phyloP scores from a whole-genome alignment of 2,329 filamentous ascomycete genomes.

The Tolypocladium nubicola region DNA sequence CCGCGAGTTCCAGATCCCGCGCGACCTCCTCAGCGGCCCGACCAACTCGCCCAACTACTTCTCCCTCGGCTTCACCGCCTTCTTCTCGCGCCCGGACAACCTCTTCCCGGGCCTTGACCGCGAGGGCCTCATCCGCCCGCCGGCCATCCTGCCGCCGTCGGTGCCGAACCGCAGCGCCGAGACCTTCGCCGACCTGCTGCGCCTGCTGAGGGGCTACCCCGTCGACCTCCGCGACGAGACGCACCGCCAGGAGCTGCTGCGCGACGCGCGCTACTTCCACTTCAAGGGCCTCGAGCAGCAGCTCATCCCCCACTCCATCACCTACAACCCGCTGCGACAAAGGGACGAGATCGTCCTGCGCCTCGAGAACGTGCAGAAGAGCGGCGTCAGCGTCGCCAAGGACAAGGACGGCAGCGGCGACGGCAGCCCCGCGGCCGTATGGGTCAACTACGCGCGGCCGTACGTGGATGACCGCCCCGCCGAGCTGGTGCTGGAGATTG shows the following conservation, averaged over 20 bases:
- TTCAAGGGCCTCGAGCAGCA: slow-evolving; percentile 85
- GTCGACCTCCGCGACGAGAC: slow-evolving; percentile 64
- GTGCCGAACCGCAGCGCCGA: slow-evolving; percentile 77
- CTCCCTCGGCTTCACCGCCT: slow-evolving; percentile 77
- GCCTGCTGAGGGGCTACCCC: slow-evolving; percentile 74
- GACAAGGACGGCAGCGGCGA: slow-evolving; percentile 23
- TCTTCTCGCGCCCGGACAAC: slow-evolving; percentile 71
- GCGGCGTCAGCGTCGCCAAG: slow-evolving; percentile 58
- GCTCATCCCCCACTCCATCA: slow-evolving; percentile 66
- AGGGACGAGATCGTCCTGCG: slow-evolving; percentile 69
- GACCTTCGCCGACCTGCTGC: slow-evolving; percentile 72
- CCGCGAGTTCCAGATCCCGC: slow-evolving; percentile 78
- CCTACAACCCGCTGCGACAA: slow-evolving; percentile 59
- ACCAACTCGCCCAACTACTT: slow-evolving; percentile 97
- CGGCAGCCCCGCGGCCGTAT: slow-evolving; percentile 27
- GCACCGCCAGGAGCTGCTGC: slow-evolving; percentile 67
- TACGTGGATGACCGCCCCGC: slow-evolving; percentile 67
- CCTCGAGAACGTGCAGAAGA: slow-evolving; percentile 80
- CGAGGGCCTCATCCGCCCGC: slow-evolving; percentile 70
- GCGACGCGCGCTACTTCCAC: slow-evolving; percentile 88
- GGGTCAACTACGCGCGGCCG: slow-evolving; percentile 73
- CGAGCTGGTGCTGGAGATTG: slow-evolving; percentile 74
- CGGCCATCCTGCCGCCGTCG: slow-evolving; percentile 71
- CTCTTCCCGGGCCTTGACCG: slow-evolving; percentile 80
- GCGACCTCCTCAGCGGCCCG: slow-evolving; percentile 73